Conservation (phyloP, 2,329 filamentous ascomycete genomes). For the Stachybotrys elegans region DNA sequence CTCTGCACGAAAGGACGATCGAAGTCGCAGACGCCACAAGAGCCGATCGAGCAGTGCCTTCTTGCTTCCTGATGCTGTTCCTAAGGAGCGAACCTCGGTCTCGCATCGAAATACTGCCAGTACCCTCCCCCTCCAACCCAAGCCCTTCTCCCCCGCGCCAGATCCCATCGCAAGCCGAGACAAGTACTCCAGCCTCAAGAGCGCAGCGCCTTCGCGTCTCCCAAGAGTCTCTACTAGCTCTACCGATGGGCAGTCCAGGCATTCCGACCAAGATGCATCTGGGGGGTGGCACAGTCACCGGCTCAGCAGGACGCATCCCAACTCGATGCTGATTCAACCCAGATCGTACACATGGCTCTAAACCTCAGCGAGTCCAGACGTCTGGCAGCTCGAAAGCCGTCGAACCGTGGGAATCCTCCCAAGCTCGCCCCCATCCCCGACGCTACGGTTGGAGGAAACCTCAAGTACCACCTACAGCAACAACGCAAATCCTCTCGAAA, state of each 20-base stretch:
- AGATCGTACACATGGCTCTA: conserved; percentile 90
- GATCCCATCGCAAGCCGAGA: not conserved
- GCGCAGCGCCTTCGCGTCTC: too few relatives aligned
- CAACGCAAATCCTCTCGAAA: conserved; percentile 60
- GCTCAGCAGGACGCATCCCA: conserved; percentile 15
- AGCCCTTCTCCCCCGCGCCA: conserved; percentile 7
- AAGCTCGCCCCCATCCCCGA: conserved; percentile 48
- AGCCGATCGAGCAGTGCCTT: conserved; percentile 45
- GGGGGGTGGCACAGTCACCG: conserved; percentile 14
- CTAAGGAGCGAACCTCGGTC: conserved; percentile 24
- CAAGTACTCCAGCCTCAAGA: too few relatives aligned
- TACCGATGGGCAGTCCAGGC: too few relatives aligned
- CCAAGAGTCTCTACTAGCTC: too few relatives aligned
- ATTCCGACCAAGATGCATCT: too few relatives aligned
- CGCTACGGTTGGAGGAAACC: conserved; percentile 49
- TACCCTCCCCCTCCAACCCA: conserved; percentile 16
- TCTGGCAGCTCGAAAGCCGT: conserved; percentile 55
- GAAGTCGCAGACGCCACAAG: conserved; percentile 30
- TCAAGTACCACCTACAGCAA: conserved; percentile 67
- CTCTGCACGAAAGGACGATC: conserved; percentile 17
- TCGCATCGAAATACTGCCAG: conserved; percentile 22
- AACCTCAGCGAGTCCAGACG: conserved; percentile 78
- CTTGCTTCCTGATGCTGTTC: conserved; percentile 40
- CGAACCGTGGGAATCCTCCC: conserved; percentile 45
- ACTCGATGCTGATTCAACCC: conserved; percentile 71